Conservation (phyloP, 352 stramenopile species). For the Pythium insidiosum region DNA sequence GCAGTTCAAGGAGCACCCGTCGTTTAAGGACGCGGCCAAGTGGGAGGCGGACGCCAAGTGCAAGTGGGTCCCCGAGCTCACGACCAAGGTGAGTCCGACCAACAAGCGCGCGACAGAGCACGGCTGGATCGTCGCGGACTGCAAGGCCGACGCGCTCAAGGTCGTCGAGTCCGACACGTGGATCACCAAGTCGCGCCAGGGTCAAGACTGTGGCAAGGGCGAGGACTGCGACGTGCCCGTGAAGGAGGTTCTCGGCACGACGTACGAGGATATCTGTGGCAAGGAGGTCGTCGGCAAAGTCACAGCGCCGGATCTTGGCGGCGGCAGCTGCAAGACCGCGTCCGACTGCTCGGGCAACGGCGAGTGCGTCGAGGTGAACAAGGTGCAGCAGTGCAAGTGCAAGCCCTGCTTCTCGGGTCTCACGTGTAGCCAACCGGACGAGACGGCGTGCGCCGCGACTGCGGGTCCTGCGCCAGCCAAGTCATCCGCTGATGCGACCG, state of each 20-base stretch:
- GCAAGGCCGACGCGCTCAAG: slow-evolving; percentile 42
- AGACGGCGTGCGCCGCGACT: slow-evolving; percentile 8
- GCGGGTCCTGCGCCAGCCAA: background rate
- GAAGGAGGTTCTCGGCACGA: slow-evolving; percentile 45
- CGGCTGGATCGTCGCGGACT: slow-evolving; percentile 72
- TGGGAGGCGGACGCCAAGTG: slow-evolving; percentile 63
- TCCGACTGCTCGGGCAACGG: slow-evolving; percentile 61
- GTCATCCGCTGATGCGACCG: background rate
- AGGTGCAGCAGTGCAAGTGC: slow-evolving; percentile 65
- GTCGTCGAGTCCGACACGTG: slow-evolving; percentile 59
- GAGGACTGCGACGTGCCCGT: slow-evolving; percentile 64
- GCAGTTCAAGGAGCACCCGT: slow-evolving; percentile 51
- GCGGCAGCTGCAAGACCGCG: slow-evolving; percentile 45
- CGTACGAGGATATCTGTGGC: slow-evolving; percentile 73
- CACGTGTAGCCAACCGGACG: slow-evolving; percentile 69
- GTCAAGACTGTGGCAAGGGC: slow-evolving; percentile 57
- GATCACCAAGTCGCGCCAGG: slow-evolving; percentile 70
- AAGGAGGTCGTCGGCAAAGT: slow-evolving; percentile 32
- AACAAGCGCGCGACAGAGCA: slow-evolving; percentile 33
- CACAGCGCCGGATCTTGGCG: slow-evolving; percentile 8
- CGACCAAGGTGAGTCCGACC: slow-evolving; percentile 37
- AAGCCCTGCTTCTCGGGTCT: slow-evolving; percentile 69
- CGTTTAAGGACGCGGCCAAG: slow-evolving; percentile 36
- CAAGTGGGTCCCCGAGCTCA: slow-evolving; percentile 50
- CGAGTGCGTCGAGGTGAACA: slow-evolving; percentile 63